Percentiles rank a stretch among this genome's conserved stretches.
Conservation (phyloP, 1,139 yeast genomes). For the Geotrichum bryndzae region DNA sequence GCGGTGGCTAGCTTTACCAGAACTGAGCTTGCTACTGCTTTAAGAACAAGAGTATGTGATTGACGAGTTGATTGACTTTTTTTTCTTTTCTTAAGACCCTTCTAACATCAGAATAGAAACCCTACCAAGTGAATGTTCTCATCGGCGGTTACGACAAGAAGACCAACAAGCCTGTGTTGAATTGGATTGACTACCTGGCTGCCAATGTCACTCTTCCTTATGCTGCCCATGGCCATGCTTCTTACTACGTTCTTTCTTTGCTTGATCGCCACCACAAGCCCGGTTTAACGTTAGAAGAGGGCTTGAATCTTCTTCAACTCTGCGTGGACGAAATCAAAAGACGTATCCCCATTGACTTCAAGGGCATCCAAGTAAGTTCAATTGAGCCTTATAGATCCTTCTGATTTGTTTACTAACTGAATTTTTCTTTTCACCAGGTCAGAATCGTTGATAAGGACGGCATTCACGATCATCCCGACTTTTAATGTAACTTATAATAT, state of each 20-base stretch:
- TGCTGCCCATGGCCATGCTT: constrained; percentile 97
- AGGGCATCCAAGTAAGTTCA: constrained; percentile 56
- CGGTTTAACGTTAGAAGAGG: constrained; percentile 73
- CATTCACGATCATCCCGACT: constrained; percentile 17
- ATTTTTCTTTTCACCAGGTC: constrained; percentile 1
- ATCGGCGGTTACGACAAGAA: constrained; percentile 78
- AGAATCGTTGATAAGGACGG: constrained; percentile 13
- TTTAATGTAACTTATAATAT: constrained; percentile 6
- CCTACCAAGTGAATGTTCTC: constrained; percentile 86
- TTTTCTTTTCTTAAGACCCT: constrained; percentile 9
- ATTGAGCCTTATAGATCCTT: constrained; percentile 8
- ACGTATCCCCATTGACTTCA: constrained; percentile 94
- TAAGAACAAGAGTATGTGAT: constrained; percentile 61
- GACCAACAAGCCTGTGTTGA: constrained; percentile 57
- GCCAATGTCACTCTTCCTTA: constrained; percentile 87
- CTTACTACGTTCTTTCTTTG: constrained; percentile 83
- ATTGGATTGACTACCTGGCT: constrained; percentile 93
- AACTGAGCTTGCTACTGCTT: constrained; percentile 76
- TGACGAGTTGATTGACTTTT: background rate
- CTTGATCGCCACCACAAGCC: constrained; percentile 85
- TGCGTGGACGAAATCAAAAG: constrained; percentile 74
- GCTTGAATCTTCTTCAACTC: constrained; percentile 61
- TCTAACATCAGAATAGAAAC: constrained; percentile 47
- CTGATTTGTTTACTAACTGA: background rate
- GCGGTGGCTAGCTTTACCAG: constrained; percentile 88